These are phyloP conservation scores for Soucietia sequanensis DNA, from an alignment of 805 yeast species.

Conservation along the genomic window DNA sequence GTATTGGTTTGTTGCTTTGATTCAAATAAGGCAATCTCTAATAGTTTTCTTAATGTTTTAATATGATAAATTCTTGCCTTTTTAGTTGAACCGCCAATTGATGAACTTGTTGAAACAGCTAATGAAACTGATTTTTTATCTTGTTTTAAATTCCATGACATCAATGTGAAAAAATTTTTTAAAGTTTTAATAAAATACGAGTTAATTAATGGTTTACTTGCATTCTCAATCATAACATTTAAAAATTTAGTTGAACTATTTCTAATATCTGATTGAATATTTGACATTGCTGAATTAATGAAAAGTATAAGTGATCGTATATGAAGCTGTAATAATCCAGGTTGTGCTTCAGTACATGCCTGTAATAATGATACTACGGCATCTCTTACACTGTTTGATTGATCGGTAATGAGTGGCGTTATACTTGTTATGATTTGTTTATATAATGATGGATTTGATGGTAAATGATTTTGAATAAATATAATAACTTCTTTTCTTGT, in stretches of 20 bases:
- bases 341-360: constrained; percentile 48
- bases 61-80: constrained; percentile 43
- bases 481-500: constrained; percentile 72
- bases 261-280: constrained; percentile 73
- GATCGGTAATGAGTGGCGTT: constrained; percentile 66
- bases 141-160: constrained; percentile 66
- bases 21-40: constrained; percentile 42
- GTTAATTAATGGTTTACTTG: constrained; percentile 55
- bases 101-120: constrained; percentile 31
- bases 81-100: constrained; percentile 32
- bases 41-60: constrained; percentile 40
- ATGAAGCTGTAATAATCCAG: constrained; percentile 59
- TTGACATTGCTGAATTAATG: constrained; percentile 91
- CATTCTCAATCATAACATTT: constrained; percentile 53
- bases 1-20: constrained; percentile 16
- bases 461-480: constrained; percentile 51
- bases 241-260: constrained; percentile 72
- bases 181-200: constrained; percentile 70
- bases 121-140: constrained; percentile 34
- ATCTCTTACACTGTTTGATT: constrained; percentile 61
- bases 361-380: constrained; percentile 49
- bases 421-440: constrained; percentile 57
- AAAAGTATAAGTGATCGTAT: constrained; percentile 63
- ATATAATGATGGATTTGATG: constrained; percentile 51
- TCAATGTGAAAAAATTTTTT: constrained; percentile 60